Conservation (phyloP, 2,329 filamentous ascomycete species). For the Aspergillus tanneri region DNA sequence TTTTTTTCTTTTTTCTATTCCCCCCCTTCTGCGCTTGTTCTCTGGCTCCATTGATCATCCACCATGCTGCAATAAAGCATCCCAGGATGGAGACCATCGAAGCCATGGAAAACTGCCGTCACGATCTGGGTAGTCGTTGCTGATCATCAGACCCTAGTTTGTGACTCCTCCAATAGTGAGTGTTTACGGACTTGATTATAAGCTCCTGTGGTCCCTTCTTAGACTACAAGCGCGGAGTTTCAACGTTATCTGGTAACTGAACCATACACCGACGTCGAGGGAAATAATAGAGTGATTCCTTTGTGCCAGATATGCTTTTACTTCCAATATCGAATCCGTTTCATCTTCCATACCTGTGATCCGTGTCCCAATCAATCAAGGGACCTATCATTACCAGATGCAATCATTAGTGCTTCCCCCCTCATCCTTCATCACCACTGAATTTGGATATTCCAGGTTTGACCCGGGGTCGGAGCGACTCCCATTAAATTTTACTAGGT, state of each 20-base stretch:
- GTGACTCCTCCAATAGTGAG: slow-evolving; percentile 40
- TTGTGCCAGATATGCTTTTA: slow-evolving; percentile 31
- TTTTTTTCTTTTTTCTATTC: slow-evolving; percentile 5
- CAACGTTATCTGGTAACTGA: too few species aligned
- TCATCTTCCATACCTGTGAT: slow-evolving; percentile 28
- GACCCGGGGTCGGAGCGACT: slow-evolving; percentile 36
- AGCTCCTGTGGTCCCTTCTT: slow-evolving; percentile 30
- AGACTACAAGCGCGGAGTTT: slow-evolving; percentile 17
- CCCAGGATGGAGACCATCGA: slow-evolving; percentile 34
- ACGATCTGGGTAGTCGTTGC: slow-evolving; percentile 36
- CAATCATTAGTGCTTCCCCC: slow-evolving; percentile 44
- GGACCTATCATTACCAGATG: slow-evolving; percentile 31
- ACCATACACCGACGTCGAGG: slow-evolving; percentile 10
- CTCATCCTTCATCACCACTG: slow-evolving; percentile 36
- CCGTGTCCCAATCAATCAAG: slow-evolving; percentile 10
- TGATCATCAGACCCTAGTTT: slow-evolving; percentile 38
- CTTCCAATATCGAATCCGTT: slow-evolving; percentile 20
- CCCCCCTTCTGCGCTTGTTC: slow-evolving; percentile 25
- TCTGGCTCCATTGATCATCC: slow-evolving; percentile 38
- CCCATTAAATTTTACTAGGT: slow-evolving; percentile 34
- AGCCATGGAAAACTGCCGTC: slow-evolving; percentile 39
- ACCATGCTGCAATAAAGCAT: slow-evolving; percentile 39
- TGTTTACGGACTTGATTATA: slow-evolving; percentile 33
- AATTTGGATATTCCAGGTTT: slow-evolving; percentile 39
- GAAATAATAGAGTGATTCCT: slow-evolving; percentile 5